phyloP scores from a whole-genome alignment of 2,329 filamentous ascomycete species.

The Aspergillus luchuensis region DNA sequence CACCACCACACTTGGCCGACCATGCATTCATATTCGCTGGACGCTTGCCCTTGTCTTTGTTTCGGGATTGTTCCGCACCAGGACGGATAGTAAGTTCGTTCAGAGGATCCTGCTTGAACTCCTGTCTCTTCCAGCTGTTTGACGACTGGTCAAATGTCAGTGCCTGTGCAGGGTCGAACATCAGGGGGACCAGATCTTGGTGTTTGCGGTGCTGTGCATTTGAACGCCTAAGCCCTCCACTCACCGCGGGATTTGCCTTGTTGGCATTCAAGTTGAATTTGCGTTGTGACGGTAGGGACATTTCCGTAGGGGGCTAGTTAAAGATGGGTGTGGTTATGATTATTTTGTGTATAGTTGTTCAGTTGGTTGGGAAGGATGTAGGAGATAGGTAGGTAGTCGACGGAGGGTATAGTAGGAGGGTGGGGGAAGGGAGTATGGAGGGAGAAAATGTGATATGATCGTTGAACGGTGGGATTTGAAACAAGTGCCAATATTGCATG shows the following conservation, averaged over 20 bases:
- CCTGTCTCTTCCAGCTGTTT: neutral
- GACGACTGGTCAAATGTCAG: neutral
- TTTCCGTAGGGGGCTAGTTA: neutral
- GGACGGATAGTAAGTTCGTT: neutral
- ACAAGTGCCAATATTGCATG: neutral
- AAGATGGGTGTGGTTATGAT: too few relatives aligned
- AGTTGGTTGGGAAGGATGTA: too few relatives aligned
- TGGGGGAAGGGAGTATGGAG: neutral
- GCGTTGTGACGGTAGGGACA: neutral
- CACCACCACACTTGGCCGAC: too few relatives aligned
- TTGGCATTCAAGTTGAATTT: neutral
- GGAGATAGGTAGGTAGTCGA: neutral
- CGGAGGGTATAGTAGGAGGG: neutral
- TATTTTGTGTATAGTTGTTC: too few relatives aligned
- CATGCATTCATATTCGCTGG: neutral
- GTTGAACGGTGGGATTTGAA: neutral
- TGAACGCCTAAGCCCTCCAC: neutral
- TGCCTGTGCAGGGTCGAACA: neutral
- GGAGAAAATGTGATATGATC: neutral
- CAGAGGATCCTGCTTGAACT: neutral
- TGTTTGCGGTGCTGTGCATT: neutral
- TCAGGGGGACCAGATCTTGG: neutral
- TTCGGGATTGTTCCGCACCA: neutral
- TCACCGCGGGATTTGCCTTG: neutral
- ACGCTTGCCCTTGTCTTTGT: neutral